Base-by-base conservation (phyloP, 768 basidiomycete species). In the Auricularia auricula-judae region DNA sequence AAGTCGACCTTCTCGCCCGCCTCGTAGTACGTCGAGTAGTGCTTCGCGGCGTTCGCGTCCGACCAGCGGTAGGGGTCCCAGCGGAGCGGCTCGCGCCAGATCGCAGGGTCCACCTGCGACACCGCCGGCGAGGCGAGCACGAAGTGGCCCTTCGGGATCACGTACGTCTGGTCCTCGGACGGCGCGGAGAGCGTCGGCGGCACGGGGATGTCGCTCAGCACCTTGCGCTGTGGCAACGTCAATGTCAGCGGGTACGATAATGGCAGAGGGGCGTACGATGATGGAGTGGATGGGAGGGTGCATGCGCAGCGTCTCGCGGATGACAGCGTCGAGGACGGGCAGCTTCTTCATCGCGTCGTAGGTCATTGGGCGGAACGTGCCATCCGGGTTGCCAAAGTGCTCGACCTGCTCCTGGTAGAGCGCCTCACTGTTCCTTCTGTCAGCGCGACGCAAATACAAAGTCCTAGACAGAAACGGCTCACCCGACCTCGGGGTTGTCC, bases 211-310 rank as follows among this genome's bases (percentile, higher is more conserved):
- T 93, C 89, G 34, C 86, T 82, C 59, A 93, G 85, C 69, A 98
- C 94, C 67, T 91, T 86, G 68, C 96, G 93, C 85, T 77, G 72
- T 69, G 74, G 70, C 16, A 21, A 8, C 23, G 23, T 61, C 39
- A 36, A 21, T 56, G 8, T 18, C 29, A n/a, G 33, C 61, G 4
- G 11, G 64, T n/a, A 61, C 14, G 35, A 53, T 18, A 11, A 7
- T 7, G 29, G 29, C 29, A 29, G 56, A 16, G 58, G 12, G 21
- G 65, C 67, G 53, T 51, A 68, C 67, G 58, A 95, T 86, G 76
- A 95, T 89, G 67, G 86, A 92, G 82, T 98, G 96, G 71, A 98
- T 91, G 1, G 96, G 96, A 21, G 96, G 93, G 77, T 98, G 96
- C 67, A 93, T 74, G 67, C 93, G 89, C 58, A 96, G 86, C 0